These are phyloP conservation scores for Solanum bulbocastanum DNA, from an alignment of 257 asterid species.

Conservation along the genomic window DNA sequence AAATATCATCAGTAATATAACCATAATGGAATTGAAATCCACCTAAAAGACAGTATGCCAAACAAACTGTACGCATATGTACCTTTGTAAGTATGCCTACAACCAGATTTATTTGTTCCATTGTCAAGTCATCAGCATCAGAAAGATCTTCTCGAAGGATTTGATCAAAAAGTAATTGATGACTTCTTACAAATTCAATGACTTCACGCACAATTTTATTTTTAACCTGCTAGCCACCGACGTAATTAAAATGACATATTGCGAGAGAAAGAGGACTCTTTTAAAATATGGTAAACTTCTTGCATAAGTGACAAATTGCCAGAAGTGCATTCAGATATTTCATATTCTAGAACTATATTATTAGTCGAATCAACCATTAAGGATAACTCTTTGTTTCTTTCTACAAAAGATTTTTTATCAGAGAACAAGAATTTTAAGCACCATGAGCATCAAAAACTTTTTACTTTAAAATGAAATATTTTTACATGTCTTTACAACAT, in stretches of 20 bases:
- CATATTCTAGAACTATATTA: not conserved
- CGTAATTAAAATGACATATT: not conserved
- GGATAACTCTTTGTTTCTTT: not conserved
- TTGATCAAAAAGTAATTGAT: constrained; percentile 80
- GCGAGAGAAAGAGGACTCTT: not conserved
- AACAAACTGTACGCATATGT: not conserved
- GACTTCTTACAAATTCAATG: constrained; percentile 64
- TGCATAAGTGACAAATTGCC: not conserved
- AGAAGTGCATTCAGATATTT: not conserved
- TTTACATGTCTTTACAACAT: not conserved
- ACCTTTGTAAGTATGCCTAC: constrained; percentile 92
- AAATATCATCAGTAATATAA: not conserved
- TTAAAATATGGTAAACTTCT: not conserved
- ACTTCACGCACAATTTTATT: constrained; percentile 88
- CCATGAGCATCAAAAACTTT: not conserved
- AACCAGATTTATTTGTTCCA: constrained; percentile 73
- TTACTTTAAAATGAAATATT: not conserved
- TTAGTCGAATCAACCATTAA: not conserved
- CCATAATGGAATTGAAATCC: not conserved
- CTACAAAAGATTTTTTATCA: not conserved
- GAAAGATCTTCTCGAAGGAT: constrained; percentile 67
- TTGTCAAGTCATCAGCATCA: constrained; percentile 58
- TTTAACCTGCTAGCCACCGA: constrained; percentile 54
- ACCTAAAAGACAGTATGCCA: not conserved
- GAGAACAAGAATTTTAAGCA: not conserved